A percentile compares a stretch with the other conserved stretches of the same genome.
Evolutionary conservation across 495 filamentous ascomycete genomes (phyloP).

Genomic region (Penicillium silybi): DNA sequence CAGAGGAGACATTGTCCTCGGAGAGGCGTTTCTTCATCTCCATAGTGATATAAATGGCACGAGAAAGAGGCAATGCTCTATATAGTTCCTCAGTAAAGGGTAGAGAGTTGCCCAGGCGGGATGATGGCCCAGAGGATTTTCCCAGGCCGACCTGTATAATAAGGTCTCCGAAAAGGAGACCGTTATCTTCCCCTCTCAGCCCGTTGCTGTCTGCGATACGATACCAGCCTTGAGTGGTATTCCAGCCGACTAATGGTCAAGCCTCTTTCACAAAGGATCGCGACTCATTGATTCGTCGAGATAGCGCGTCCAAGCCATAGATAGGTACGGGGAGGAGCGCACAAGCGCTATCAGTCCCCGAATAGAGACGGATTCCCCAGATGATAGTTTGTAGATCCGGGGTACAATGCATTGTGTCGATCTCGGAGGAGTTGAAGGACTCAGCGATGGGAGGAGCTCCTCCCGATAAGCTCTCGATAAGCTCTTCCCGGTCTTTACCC

Average conservation of each 20-base stretch:
- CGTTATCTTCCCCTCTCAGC: conserved; percentile 3
- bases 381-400: conserved; percentile 8
- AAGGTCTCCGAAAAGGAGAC: background rate
- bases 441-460: conserved; percentile 18
- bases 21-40: conserved; percentile 23
- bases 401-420: too few species aligned
- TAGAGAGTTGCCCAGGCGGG: too few species aligned
- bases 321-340: conserved; percentile 14
- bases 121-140: too few species aligned
- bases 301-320: conserved; percentile 1
- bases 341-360: conserved; percentile 1
- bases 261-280: conserved; percentile 5
- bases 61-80: background rate
- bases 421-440: background rate
- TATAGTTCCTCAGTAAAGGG: background rate
- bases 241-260: conserved; percentile 13
- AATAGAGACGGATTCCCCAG: conserved; percentile 5
- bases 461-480: conserved; percentile 19
- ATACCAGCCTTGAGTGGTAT: too few species aligned
- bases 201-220: background rate
- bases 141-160: conserved; percentile 9
- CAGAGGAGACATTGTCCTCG: conserved; percentile 26
- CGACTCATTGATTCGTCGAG: conserved; percentile 16
- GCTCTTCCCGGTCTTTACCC: background rate
- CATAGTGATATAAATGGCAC: conserved; percentile 6